These are phyloP conservation scores for Tuber umbilicatum DNA, from an alignment of 495 filamentous ascomycete genomes.

Conservation along the genomic window DNA sequence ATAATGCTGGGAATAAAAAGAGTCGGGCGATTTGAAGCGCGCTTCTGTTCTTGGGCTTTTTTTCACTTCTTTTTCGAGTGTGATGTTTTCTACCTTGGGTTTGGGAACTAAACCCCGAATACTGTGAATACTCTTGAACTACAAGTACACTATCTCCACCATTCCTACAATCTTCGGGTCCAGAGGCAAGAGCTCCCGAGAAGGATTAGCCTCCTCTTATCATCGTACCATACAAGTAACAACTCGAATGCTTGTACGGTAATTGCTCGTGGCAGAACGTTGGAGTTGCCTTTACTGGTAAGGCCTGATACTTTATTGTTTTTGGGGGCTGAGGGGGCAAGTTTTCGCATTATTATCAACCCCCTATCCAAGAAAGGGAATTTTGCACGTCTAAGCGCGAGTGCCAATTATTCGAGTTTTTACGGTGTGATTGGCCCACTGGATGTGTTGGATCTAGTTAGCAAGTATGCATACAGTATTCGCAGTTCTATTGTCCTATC, in stretches of 20 bases:
- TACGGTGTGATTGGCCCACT: no score
- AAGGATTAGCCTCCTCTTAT: neutral
- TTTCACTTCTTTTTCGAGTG: neutral
- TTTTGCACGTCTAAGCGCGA: no score
- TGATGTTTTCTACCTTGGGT: neutral
- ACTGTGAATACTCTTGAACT: neutral
- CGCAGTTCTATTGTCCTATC: neutral
- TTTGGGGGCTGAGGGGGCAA: no score
- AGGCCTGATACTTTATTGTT: no score
- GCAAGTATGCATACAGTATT: neutral
- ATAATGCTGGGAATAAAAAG: neutral
- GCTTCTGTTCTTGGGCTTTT: neutral
- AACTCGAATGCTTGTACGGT: no score
- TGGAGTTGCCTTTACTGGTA: no score
- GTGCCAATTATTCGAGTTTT: no score
- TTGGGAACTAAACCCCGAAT: neutral
- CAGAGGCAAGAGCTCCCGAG: neutral
- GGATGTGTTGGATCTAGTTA: neutral
- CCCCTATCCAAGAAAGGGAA: no score
- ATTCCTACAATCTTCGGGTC: neutral
- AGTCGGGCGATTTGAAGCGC: neutral
- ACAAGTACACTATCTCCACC: neutral
- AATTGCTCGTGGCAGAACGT: no score
- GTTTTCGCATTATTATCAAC: no score
- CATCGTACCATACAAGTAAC: no score